Conservation (phyloP, 2,329 filamentous ascomycete species). For the Endothia cerciana region DNA sequence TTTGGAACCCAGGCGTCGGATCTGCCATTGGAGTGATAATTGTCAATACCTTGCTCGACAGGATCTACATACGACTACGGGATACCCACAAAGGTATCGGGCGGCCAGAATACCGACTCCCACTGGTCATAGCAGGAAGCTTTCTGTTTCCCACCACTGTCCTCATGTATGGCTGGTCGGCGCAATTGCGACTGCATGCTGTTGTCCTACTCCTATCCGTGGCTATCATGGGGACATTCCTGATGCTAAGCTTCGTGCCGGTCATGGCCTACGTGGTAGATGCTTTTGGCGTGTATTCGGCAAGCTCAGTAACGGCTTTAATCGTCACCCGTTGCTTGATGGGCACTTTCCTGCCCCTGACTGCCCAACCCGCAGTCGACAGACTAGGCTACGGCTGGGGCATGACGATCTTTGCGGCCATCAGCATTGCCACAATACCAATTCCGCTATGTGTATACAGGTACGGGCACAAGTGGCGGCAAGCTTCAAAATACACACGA, state of each 20-base stretch:
- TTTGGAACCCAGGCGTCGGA: conserved; percentile 47
- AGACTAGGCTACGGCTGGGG: conserved; percentile 56
- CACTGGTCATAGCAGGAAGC: conserved; percentile 52
- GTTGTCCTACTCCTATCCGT: conserved; percentile 48
- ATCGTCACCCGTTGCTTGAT: conserved; percentile 59
- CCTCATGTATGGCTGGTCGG: conserved; percentile 55
- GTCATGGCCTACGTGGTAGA: conserved; percentile 61
- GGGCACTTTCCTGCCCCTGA: conserved; percentile 60
- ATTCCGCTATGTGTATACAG: conserved; percentile 54
- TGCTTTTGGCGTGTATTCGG: conserved; percentile 58
- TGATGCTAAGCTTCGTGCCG: conserved; percentile 53
- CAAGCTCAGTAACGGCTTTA: conserved; percentile 59
- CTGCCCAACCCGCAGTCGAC: conserved; percentile 51
- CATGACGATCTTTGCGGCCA: conserved; percentile 48
- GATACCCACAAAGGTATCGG: conserved; percentile 44
- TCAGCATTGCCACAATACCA: conserved; percentile 50
- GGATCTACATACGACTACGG: conserved; percentile 55
- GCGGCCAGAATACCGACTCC: conserved; percentile 59
- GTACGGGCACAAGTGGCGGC: conserved; percentile 57
- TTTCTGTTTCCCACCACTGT: conserved; percentile 51
- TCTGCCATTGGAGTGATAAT: conserved; percentile 51
- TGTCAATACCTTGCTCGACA: conserved; percentile 56
- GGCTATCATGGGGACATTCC: conserved; percentile 48
- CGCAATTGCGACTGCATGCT: conserved; percentile 48
- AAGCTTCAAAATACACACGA: conserved; percentile 54